Evolutionary conservation across 75 land plant species (phyloP), one percentile per base, ranked within the genome.

Genomic region (Pinus taeda): DNA sequence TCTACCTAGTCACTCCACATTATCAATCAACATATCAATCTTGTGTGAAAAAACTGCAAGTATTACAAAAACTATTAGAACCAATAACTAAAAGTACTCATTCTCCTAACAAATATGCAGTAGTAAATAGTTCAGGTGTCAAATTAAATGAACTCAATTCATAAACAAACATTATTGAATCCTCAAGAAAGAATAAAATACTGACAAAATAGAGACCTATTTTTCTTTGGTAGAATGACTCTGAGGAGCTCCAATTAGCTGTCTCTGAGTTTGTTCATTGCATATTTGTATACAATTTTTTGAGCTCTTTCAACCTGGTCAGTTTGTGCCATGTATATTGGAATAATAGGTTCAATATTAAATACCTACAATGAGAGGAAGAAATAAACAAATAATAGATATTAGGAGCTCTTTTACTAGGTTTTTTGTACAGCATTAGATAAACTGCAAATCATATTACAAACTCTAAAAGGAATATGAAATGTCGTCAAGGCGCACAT

Each of bases 151-250:
- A 64, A 4, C 21, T 36, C 0, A 37, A 20, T 17, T n/a, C n/a
- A 66, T 30, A 30, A 30, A 30, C 33, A 30, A 30, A 30, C 49
- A 4, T 3, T 4, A 42, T 0, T 5, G 45, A 18, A 45, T 20
- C 12, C 22, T 57, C 11, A 15, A 75, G 71, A 18, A 61, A 60
- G 33, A 78, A 78, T 55, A 77, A 17, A 60, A 60, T 60, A 17
- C 61, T 55, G 63, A 95, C 94, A 96, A 88, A 93, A 95, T 11
- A 95, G 73, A 73, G 96, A 84, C 15, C 98, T 96, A 85, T 95
- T 95, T 74, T 89, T 95, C 71, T 95, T 92, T 9, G 98, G 98
- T 14, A 95, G 86, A 79, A 95, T 91, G 36, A 85, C 98, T n/a
- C 93, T 61, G 20, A 95, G 92, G 3, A 95, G 81, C 42, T 95